Percentiles rank a stretch among this genome's conserved stretches.
phyloP scores from a whole-genome alignment of 164 flowering plant species.

The Kalanchoe fedtschenkoi region DNA sequence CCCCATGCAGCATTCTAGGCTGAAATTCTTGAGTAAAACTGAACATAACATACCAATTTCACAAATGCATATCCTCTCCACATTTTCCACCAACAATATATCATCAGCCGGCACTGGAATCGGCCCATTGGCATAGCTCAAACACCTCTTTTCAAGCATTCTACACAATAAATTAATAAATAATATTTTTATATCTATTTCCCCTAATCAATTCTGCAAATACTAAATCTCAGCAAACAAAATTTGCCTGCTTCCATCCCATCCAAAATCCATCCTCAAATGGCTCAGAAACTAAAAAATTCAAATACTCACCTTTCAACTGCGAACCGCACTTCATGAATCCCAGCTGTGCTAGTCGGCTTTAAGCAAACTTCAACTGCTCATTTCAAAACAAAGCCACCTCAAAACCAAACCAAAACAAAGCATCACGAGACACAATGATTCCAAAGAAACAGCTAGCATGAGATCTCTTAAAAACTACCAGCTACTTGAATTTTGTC shows the following conservation, averaged over 20 bases:
- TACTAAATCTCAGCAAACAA: background rate
- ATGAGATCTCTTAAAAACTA: slow-evolving; percentile 5
- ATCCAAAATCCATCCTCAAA: background rate
- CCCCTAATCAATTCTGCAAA: background rate
- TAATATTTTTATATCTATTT: background rate
- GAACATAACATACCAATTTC: slow-evolving; percentile 51
- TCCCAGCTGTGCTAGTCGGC: slow-evolving; percentile 70
- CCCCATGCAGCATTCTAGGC: background rate
- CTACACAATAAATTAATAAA: slow-evolving; percentile 24
- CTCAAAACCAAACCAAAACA: background rate
- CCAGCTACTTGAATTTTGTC: slow-evolving; percentile 74
- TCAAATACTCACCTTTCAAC: slow-evolving; percentile 53
- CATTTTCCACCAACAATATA: slow-evolving; percentile 60
- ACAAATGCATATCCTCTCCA: slow-evolving; percentile 64
- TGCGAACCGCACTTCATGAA: slow-evolving; percentile 51
- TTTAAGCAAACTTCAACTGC: slow-evolving; percentile 90
- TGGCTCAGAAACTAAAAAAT: background rate
- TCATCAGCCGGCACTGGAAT: slow-evolving; percentile 70
- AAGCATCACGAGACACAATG: background rate
- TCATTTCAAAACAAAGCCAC: slow-evolving; percentile 5
- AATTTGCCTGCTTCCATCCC: background rate
- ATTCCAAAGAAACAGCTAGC: background rate
- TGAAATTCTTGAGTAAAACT: background rate
- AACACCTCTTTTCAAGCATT: slow-evolving; percentile 89
- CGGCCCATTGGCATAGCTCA: slow-evolving; percentile 80